Percentiles rank a stretch among this genome's conserved stretches.
Evolutionary conservation across 805 yeast genomes (phyloP).

Genomic region (Kodamaea nitidulidarum): DNA sequence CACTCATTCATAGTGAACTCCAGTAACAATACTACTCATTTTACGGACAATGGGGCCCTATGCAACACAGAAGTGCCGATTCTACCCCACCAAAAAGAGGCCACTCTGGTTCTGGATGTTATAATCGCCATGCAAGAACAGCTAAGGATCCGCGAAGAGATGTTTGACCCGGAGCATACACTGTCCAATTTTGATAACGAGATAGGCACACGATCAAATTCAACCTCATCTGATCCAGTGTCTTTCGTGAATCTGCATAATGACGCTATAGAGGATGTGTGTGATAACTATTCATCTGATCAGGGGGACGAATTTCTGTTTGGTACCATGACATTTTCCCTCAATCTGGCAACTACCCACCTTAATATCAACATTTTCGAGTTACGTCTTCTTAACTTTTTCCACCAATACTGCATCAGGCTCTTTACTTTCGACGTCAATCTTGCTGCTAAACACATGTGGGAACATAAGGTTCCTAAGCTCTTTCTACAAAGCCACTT

Average conservation of each 20-base stretch:
- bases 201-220: no score
- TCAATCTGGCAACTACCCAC: constrained; percentile 19
- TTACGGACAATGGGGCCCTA: no score
- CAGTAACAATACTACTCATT: no score
- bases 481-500: constrained; percentile 22
- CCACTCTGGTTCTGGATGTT: no score
- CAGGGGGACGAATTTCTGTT: neutral
- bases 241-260: no score
- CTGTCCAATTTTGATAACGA: no score
- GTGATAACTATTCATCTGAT: neutral
- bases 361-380: constrained; percentile 21
- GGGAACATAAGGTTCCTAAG: constrained; percentile 25
- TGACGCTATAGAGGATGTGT: neutral
- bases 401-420: constrained; percentile 25
- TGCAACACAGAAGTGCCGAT: no score
- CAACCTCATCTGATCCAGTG: no score
- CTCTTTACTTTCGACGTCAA: constrained; percentile 24
- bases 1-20: no score
- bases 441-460: constrained; percentile 17
- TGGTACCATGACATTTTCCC: neutral
- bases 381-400: constrained; percentile 24
- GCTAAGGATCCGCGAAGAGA: neutral
- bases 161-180: no score
- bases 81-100: no score
- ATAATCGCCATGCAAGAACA: neutral